Base-by-base conservation (phyloP, 176 grass and related monocot genomes). In the Pharus latifolius region DNA sequence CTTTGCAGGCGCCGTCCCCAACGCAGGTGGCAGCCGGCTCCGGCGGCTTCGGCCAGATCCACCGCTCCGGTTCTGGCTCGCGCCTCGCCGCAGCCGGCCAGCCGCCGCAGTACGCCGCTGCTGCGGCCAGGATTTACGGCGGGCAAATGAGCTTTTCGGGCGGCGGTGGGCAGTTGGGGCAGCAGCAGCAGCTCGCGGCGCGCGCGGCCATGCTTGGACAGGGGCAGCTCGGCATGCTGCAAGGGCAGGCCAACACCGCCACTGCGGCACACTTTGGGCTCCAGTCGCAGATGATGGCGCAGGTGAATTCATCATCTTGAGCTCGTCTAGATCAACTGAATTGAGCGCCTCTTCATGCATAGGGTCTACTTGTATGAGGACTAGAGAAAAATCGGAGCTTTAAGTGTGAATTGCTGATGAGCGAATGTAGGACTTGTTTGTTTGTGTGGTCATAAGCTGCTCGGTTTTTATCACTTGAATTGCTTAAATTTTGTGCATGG, bases 131-230 rank as follows among this genome's bases (percentile, higher is more conserved):
- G 82, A 83, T 99, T 63, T 99, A 95, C 52, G 54, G 71, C 9
- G 82, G 60, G 3, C 90, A 99, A 79, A 86, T 99, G 87, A 95
- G 60, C 69, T 95, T 99, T 60, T 87, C 82, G n/a, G 87, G 84
- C 9, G 69, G 84, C 16, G 78, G 62, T 7, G 67, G 60, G 9
- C 80, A 83, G 48, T 56, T 91, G 41, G 69, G 58, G 12, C 86
- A 88, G 26, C 84, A 79, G 76, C 87, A 91, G 70, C 90, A 88
- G 72, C 40, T 88, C 29, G 62, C 82, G 51, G 80, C 82, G 35
- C 84, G 96, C 28, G 60, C 84, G 0, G 78, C 90, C 45, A 80
- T 95, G 79, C 81, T 91, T 29, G 88, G 84, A 18, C 96, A 99
- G 68, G 69, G 76, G 29, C 89, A 87, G 72, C 52, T 91, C 0